Percentiles rank a stretch among this genome's conserved stretches.
Conservation (phyloP, 2,329 filamentous ascomycete species). For the Penicillium sp. region DNA sequence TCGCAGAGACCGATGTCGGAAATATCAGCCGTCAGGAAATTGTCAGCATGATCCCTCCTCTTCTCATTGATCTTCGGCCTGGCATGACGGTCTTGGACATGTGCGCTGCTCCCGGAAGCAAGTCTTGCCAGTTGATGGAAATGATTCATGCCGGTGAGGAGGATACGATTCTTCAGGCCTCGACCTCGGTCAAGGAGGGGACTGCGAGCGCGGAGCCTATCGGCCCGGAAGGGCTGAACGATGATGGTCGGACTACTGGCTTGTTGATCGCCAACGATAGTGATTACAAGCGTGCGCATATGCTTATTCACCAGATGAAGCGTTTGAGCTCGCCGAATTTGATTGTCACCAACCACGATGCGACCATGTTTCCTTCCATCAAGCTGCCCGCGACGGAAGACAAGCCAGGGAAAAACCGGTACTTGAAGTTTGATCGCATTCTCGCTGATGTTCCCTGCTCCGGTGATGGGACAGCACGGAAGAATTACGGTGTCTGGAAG, state of each 20-base stretch:
- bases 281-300: constrained; percentile 93
- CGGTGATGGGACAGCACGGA: constrained; percentile 86
- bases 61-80: constrained; percentile 83
- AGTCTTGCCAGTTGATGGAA: constrained; percentile 90
- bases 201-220: constrained; percentile 48
- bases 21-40: constrained; percentile 98
- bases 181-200: constrained; percentile 58
- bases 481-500: constrained; percentile 91
- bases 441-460: constrained; percentile 95
- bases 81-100: constrained; percentile 92
- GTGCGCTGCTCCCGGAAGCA: constrained; percentile 94
- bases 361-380: constrained; percentile 89
- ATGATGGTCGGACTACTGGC: constrained; percentile 83
- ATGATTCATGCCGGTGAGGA: constrained; percentile 92
- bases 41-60: constrained; percentile 96
- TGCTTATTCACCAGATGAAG: constrained; percentile 97
- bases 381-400: constrained; percentile 62
- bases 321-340: constrained; percentile 92
- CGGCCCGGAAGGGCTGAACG: constrained; percentile 53
- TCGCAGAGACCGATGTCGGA: constrained; percentile 92
- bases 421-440: constrained; percentile 95
- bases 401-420: constrained; percentile 54
- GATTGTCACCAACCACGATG: constrained; percentile 96
- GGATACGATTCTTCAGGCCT: constrained; percentile 67
- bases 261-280: constrained; percentile 92